Evolutionary conservation across 2,329 filamentous ascomycete genomes (phyloP).

Genomic region (Aciculosporium take): DNA sequence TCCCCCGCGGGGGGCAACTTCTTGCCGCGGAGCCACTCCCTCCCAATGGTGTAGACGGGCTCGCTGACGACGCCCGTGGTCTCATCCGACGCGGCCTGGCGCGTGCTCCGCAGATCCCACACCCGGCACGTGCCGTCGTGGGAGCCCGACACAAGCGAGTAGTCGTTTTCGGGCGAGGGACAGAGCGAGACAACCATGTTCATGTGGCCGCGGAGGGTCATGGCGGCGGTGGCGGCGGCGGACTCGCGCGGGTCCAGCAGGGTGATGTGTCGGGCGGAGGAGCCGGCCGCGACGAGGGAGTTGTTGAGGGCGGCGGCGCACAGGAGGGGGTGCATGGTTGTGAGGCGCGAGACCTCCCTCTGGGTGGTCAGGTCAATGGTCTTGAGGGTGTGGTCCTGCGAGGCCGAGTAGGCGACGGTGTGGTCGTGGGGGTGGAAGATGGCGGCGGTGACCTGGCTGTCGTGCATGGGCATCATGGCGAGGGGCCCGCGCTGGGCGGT

Average conservation of each 20-base stretch:
- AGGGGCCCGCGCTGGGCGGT: constrained; percentile 67
- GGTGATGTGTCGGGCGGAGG: constrained; percentile 73
- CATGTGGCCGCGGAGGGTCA: constrained; percentile 83
- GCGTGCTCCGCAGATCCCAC: constrained; percentile 75
- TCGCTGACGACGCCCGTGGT: constrained; percentile 53
- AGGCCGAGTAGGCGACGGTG: constrained; percentile 82
- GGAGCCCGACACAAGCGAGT: constrained; percentile 76
- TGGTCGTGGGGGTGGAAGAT: constrained; percentile 75
- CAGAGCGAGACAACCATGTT: constrained; percentile 49
- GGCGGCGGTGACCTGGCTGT: constrained; percentile 59
- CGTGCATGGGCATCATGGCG: constrained; percentile 57
- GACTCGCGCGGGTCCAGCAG: constrained; percentile 81
- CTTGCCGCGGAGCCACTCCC: constrained; percentile 55
- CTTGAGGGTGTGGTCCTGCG: constrained; percentile 78
- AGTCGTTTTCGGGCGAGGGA: constrained; percentile 49
- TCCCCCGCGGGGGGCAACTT: constrained; percentile 58
- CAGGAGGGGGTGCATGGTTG: constrained; percentile 71
- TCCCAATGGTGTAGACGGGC: constrained; percentile 58
- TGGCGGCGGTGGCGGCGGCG: constrained; percentile 60
- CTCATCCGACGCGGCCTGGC: constrained; percentile 44
- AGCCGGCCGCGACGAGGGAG: constrained; percentile 57
- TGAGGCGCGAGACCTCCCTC: constrained; percentile 64
- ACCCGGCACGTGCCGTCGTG: constrained; percentile 87
- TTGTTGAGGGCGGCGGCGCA: constrained; percentile 59
- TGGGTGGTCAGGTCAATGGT: constrained; percentile 84